Percentiles rank a stretch among this genome's conserved stretches.
Conservation (phyloP, 768 basidiomycete genomes). For the Bullera alba region DNA sequence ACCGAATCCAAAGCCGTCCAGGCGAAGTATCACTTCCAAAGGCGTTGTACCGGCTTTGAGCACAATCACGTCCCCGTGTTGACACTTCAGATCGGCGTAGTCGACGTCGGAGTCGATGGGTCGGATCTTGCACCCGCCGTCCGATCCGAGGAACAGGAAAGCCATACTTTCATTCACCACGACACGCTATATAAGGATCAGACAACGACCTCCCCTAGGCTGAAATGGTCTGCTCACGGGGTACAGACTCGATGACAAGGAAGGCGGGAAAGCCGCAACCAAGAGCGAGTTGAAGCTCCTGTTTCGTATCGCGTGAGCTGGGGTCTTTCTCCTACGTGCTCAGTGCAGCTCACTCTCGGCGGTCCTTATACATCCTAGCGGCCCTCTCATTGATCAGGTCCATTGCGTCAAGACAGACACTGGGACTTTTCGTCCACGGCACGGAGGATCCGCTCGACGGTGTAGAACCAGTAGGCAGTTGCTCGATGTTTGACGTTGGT, state of each 20-base stretch:
- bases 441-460: constrained; percentile 5
- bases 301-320: too few species aligned
- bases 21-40: constrained; percentile 22
- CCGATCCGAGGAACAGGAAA: constrained; percentile 36
- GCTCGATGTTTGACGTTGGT: constrained; percentile 5
- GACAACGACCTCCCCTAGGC: background rate
- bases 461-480: constrained; percentile 11
- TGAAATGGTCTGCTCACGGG: constrained; percentile 13
- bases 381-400: constrained; percentile 36
- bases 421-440: constrained; percentile 20
- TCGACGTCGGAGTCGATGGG: background rate
- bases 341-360: constrained; percentile 35
- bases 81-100: constrained; percentile 15
- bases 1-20: constrained; percentile 40
- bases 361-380: constrained; percentile 28
- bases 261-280: constrained; percentile 23
- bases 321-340: too few species aligned
- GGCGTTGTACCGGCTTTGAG: constrained; percentile 15
- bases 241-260: constrained; percentile 6
- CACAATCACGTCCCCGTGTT: constrained; percentile 39
- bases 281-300: constrained; percentile 38
- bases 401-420: constrained; percentile 14
- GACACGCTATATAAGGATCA: background rate
- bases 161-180: constrained; percentile 10
- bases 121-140: constrained; percentile 14